phyloP scores from a whole-genome alignment of 768 basidiomycete genomes.

The Cystobasidium ongulense region DNA sequence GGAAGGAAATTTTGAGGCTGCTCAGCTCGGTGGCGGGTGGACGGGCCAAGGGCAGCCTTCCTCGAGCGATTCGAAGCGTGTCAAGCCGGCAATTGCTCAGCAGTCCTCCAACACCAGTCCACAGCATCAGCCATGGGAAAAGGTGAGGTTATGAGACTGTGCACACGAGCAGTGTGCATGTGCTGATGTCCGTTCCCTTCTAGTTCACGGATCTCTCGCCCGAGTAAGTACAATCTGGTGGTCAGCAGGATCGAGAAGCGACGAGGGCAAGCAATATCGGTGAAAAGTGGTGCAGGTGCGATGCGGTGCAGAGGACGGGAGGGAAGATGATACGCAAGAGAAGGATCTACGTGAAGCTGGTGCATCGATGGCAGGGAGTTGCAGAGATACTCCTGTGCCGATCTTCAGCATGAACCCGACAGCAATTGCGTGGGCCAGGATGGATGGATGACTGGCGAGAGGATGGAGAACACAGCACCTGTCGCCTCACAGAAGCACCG shows the following conservation, averaged over 20 bases:
- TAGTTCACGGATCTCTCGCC: constrained; percentile 29
- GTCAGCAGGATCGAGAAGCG: background rate
- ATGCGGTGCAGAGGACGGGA: background rate
- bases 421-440: no score
- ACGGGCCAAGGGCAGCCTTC: background rate
- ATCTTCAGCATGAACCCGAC: no score
- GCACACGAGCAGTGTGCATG: background rate
- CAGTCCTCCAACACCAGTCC: background rate
- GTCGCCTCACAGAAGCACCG: no score
- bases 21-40: background rate
- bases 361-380: no score
- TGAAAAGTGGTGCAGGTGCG: background rate
- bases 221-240: constrained; percentile 1
- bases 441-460: no score
- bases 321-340: background rate
- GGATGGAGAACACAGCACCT: no score
- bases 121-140: constrained; percentile 19
- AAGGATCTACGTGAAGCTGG: no score
- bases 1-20: background rate
- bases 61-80: background rate
- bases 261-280: background rate
- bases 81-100: background rate
- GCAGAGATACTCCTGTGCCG: no score
- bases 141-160: background rate
- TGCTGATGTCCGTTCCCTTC: background rate